phyloP scores from a whole-genome alignment of 1,139 yeast species.

The Protomyces gravidus region DNA sequence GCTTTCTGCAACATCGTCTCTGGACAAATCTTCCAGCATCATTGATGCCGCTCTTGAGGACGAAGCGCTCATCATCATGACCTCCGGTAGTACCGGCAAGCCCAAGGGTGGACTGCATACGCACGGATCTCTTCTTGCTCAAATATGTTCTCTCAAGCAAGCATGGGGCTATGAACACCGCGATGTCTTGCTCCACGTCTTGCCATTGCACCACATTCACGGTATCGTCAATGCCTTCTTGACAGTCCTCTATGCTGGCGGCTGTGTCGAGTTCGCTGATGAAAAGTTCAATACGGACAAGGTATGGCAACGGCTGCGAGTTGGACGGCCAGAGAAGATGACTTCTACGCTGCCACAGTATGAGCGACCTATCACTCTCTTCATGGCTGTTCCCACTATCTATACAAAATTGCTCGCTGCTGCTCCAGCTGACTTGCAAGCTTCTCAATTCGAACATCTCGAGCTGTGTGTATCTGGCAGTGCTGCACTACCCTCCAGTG shows the following conservation, averaged over 20 bases:
- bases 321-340: constrained; percentile 32
- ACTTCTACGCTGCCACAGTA: constrained; percentile 9
- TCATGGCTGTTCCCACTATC: constrained; percentile 44
- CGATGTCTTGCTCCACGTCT: constrained; percentile 41
- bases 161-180: constrained; percentile 40
- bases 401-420: constrained; percentile 35
- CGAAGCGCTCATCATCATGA: constrained; percentile 39
- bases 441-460: constrained; percentile 29
- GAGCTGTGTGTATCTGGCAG: constrained; percentile 43
- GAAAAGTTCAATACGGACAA: constrained; percentile 40
- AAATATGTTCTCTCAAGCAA: constrained; percentile 39
- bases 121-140: constrained; percentile 40
- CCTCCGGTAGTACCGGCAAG: constrained; percentile 44
- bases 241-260: constrained; percentile 41
- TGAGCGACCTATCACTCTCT: constrained; percentile 40
- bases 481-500: constrained; percentile 43
- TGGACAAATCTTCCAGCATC: background rate
- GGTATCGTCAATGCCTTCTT: constrained; percentile 42
- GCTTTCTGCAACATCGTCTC: background rate
- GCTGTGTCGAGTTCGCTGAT: constrained; percentile 39
- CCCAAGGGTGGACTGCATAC: constrained; percentile 44
- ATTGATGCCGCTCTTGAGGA: background rate
- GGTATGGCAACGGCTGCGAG: constrained; percentile 36
- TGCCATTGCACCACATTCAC: constrained; percentile 44
- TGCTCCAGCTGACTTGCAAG: constrained; percentile 2